Evolutionary conservation across 305 asterid genomes (phyloP).

Genomic region (Fraxinus sp.): DNA sequence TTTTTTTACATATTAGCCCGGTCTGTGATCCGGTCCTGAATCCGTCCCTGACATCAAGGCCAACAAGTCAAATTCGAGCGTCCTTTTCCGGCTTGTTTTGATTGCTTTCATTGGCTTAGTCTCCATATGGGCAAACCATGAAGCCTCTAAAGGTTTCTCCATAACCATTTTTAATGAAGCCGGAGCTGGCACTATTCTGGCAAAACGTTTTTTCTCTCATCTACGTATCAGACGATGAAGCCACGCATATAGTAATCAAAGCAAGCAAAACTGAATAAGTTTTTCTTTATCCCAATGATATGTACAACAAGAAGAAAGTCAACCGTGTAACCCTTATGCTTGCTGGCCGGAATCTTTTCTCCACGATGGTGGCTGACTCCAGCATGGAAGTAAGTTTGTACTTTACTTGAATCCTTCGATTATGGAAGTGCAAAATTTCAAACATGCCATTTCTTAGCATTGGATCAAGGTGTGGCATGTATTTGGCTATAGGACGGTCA

Average conservation of each 20-base stretch:
- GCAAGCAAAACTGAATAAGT: slow-evolving; percentile 44
- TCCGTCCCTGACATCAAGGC: slow-evolving; percentile 9
- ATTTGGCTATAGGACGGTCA: slow-evolving; percentile 57
- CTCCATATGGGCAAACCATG: slow-evolving; percentile 63
- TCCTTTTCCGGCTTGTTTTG: slow-evolving; percentile 42
- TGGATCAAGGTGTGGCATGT: slow-evolving; percentile 43
- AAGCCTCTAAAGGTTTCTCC: slow-evolving; percentile 66
- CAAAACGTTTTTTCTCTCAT: slow-evolving; percentile 47
- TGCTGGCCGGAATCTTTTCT: slow-evolving; percentile 27
- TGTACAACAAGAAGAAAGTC: slow-evolving; percentile 35
- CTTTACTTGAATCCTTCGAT: slow-evolving; percentile 38
- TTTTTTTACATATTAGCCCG: too few relatives aligned
- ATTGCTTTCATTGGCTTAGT: slow-evolving; percentile 36
- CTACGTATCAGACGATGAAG: slow-evolving; percentile 56
- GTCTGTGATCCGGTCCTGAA: too few relatives aligned
- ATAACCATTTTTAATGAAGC: slow-evolving; percentile 47
- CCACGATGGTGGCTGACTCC: slow-evolving; percentile 24
- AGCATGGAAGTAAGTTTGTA: slow-evolving; percentile 24
- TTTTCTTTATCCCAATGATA: slow-evolving; percentile 35
- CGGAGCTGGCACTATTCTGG: slow-evolving; percentile 22
- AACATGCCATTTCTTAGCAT: slow-evolving; percentile 26
- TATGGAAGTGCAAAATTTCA: slow-evolving; percentile 37
- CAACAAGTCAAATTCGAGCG: slow-evolving; percentile 25
- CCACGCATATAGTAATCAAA: slow-evolving; percentile 37
- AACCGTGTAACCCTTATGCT: slow-evolving; percentile 33